These are phyloP conservation scores for Rhizopogon salebrosus DNA, from an alignment of 768 basidiomycete species.

Conservation along the genomic window DNA sequence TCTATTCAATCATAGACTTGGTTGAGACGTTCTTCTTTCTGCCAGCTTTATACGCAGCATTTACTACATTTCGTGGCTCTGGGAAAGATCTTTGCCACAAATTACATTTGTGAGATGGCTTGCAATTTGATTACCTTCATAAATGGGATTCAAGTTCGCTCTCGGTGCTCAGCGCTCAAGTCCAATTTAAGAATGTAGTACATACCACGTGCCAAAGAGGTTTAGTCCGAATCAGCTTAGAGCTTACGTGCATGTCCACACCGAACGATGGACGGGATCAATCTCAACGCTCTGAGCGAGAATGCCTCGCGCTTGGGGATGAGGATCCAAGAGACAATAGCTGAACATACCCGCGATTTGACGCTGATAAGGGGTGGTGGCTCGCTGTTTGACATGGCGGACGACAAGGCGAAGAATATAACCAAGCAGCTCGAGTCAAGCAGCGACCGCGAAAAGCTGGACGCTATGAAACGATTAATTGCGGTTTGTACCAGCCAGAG, in stretches of 20 bases:
- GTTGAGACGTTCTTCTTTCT: neutral
- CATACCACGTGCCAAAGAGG: neutral
- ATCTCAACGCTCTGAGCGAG: conserved; percentile 50
- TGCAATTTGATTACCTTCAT: no score
- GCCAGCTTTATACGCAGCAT: neutral
- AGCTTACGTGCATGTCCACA: neutral
- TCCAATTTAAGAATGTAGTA: neutral
- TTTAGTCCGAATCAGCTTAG: no score
- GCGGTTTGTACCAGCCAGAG: conserved; percentile 54
- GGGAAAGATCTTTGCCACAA: neutral
- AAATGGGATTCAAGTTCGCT: neutral
- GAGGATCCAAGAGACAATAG: conserved; percentile 79
- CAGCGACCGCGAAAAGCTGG: conserved; percentile 85
- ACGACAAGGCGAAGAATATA: conserved; percentile 83
- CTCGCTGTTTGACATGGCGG: conserved; percentile 59
- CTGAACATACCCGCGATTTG: conserved; percentile 75
- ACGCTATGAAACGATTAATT: conserved; percentile 92
- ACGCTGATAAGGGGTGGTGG: conserved; percentile 49
- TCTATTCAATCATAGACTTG: neutral
- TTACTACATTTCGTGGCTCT: neutral
- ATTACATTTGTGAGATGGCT: neutral
- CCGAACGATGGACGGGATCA: conserved; percentile 28
- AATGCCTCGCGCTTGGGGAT: conserved; percentile 81
- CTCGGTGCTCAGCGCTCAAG: neutral
- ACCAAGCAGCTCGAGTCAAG: conserved; percentile 82